Conservation (phyloP, 257 asterid species). For the Solanum peruvianum region DNA sequence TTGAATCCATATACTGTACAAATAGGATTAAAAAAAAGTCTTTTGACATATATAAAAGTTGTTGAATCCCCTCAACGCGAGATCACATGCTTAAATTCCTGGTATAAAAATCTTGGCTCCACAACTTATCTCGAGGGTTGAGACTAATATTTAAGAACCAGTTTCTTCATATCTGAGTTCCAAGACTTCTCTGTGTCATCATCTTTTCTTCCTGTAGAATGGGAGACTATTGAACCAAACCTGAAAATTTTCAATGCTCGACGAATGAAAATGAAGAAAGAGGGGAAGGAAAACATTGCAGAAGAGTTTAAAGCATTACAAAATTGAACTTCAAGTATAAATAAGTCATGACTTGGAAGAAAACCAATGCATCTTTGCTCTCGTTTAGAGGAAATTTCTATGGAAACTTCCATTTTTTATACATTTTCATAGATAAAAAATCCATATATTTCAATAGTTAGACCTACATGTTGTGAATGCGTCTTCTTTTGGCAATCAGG, state of each 20-base stretch:
- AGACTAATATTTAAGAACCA: not conserved
- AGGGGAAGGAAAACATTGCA: not conserved
- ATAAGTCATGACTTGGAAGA: constrained; percentile 26
- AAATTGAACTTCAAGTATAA: constrained; percentile 49
- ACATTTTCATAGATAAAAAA: not conserved
- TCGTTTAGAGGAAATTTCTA: not conserved
- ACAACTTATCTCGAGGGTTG: not conserved
- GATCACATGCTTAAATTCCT: not conserved
- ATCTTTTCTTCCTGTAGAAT: constrained; percentile 65
- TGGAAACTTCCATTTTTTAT: not conserved
- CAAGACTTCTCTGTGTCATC: constrained; percentile 64
- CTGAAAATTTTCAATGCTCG: constrained; percentile 12
- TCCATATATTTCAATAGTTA: not conserved
- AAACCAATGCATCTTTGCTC: constrained; percentile 26
- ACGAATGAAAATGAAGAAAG: not conserved
- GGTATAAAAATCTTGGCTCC: not conserved
- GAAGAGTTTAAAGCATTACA: not conserved
- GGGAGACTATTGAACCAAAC: constrained; percentile 64
- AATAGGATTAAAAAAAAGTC: not conserved
- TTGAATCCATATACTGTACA: not conserved
- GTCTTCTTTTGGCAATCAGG: not conserved
- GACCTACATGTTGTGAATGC: not conserved
- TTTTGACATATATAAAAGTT: not conserved
- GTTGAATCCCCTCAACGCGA: not conserved
- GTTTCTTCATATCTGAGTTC: constrained; percentile 66